These are phyloP conservation scores for Caryopteris hybrid DNA, from an alignment of 305 asterid species.

Conservation along the genomic window DNA sequence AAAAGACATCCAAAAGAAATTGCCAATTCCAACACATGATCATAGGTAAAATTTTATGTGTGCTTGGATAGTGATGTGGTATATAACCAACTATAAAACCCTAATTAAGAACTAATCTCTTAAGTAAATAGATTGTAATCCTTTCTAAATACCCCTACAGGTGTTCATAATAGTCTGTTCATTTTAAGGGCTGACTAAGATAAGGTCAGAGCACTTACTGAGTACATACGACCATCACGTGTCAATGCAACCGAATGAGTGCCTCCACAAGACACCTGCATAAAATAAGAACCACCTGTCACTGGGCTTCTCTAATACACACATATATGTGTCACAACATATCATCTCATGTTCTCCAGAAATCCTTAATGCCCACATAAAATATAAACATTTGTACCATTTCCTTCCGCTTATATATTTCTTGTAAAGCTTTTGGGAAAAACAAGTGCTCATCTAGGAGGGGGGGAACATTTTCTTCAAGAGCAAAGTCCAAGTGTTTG, in stretches of 20 bases:
- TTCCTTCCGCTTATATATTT: background rate
- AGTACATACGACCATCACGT: slow-evolving; percentile 80
- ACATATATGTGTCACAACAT: background rate
- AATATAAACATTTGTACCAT: no score
- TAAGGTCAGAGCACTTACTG: slow-evolving; percentile 47
- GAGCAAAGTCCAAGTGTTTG: background rate
- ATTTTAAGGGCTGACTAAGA: background rate
- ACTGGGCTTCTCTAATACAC: slow-evolving; percentile 5
- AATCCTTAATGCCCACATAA: background rate
- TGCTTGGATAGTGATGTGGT: no score
- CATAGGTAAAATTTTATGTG: no score
- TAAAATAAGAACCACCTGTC: slow-evolving; percentile 7
- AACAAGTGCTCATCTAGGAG: no score
- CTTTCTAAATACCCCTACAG: background rate
- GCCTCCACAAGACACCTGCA: slow-evolving; percentile 98
- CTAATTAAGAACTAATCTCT: no score
- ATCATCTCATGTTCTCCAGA: background rate
- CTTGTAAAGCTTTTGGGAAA: background rate
- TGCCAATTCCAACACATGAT: background rate
- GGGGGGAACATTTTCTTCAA: background rate
- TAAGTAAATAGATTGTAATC: background rate
- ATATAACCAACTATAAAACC: no score
- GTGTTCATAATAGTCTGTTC: background rate
- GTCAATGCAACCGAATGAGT: slow-evolving; percentile 95
- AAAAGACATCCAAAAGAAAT: no score